Evolutionary conservation across 2,329 filamentous ascomycete genomes (phyloP), one percentile per base, ranked within the genome.

Genomic region (Cladosporium sp.): DNA sequence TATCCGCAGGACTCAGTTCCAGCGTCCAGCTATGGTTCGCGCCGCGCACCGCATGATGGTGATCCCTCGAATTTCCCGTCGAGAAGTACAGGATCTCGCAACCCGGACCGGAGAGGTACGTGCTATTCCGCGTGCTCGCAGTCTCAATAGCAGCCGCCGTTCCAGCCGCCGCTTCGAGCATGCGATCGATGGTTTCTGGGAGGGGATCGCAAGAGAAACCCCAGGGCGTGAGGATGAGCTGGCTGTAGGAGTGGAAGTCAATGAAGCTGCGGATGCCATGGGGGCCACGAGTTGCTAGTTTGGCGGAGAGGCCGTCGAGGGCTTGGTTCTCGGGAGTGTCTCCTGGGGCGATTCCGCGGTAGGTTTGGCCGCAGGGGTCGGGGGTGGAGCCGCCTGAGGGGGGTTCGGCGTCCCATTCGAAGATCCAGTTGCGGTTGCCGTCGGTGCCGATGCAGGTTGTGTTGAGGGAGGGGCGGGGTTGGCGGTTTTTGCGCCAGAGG

Each of bases 231-330:
- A 86, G 81, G 66, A 89, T 82, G 34, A 86, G 79, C 70, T 89
- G 87, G 13, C 82, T 84, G 76, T 88, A 90, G 0, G 85, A 82
- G 76, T 90, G 88, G 73, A 85, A 86, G 76, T 90, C 88, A 68
- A 90, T 84, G 76, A 85, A 90, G 2, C 88, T 79, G 70, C 85
- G 84, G 48, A 89, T 77, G 1, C 85, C 84, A 67, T 84, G 80
- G 18, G 74, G 74, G 14, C 74, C 74, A 2, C 73, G 72, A 3
- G 79, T 77, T 26, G 87, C 71, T 46, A 75, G 71, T 57, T 79
- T 78, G 5, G 49, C 11, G 23, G 85, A 77, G 54, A 83, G 82
- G 5, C 79, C 77, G 32, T 80, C 79, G 10, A 89, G 77, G 0
- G 77, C 82, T 66, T 78, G 77, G 68, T 79, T 85, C 76, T 88